Base-by-base conservation (phyloP, 306 rosid genomes). In the Prinsepia uniflora region DNA sequence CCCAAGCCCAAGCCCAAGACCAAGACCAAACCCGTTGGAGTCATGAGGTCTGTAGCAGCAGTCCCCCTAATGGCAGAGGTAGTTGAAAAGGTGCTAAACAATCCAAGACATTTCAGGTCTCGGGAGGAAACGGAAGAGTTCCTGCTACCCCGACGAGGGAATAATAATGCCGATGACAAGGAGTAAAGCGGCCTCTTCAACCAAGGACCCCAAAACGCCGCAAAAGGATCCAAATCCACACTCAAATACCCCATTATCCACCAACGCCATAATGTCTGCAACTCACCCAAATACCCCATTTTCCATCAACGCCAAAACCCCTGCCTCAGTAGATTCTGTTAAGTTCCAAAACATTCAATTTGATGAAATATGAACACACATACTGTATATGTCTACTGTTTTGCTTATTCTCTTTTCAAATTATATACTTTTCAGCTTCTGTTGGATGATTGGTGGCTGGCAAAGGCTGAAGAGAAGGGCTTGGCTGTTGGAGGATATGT, bases 371-470 rank as follows among this genome's bases (percentile, higher is more conserved):
- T 22, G 7, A 4, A 50, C 5, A 13, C 5, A 7, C 2, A 24
- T 24, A 24, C 30, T 24, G 30, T 12, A 5, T 41, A 7, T 14
- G 8, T 5, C 30, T 4, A 0, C 15, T 9, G 30, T 55, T 2
- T 2, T 22, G 12, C 6, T 10, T 17, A 9, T 48, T 57, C 11
- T 54, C 4, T 41, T 1, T 13, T 65, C 1, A 2, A 24, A 24
- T 10, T 15, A 2, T 41, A 4, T 4, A 10, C 22, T n/a, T 18
- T 63, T 50, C 12, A 84, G 88, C 73, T 81, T 10, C 68, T 54
- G 6, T 42, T 84, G 79, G 13, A 68, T 48, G 83, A 81, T 52
- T 84, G 88, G 88, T 84, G 88, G 88, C 81, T 84, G 54, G 70
- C 24, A 4, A 75, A 68, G 79, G 61, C 54, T n/a, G 17, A 72